Conservation (phyloP, 371 early-diverging fungal genomes). For the Mortierella sp. region DNA sequence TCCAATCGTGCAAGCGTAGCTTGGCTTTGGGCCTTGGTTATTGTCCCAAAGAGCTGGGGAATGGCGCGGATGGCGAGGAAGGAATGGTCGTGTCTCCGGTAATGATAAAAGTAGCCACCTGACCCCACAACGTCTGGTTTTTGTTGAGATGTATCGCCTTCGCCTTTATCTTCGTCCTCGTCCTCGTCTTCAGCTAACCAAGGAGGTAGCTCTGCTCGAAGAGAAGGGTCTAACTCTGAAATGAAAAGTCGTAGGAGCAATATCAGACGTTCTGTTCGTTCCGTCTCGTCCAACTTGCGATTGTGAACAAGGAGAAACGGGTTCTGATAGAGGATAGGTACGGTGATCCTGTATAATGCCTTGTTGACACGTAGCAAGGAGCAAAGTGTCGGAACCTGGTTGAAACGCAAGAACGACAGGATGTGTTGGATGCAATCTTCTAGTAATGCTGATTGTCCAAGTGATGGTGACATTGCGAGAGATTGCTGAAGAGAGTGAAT, state of each 20-base stretch:
- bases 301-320: constrained; percentile 33
- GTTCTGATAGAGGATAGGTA: constrained; percentile 38
- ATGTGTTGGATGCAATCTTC: constrained; percentile 30
- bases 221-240: constrained; percentile 33
- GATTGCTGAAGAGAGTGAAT: too few species aligned
- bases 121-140: background rate
- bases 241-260: constrained; percentile 32
- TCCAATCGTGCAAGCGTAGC: constrained; percentile 25
- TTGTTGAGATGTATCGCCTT: background rate
- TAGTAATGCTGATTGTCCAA: constrained; percentile 13
- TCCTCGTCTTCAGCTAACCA: constrained; percentile 21
- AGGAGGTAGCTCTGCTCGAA: constrained; percentile 20
- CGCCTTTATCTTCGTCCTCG: constrained; percentile 4
- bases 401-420: constrained; percentile 35
- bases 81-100: constrained; percentile 38
- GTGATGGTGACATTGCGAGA: background rate
- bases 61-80: constrained; percentile 26
- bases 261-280: constrained; percentile 18
- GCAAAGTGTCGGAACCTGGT: constrained; percentile 31
- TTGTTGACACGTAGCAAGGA: constrained; percentile 48
- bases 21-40: constrained; percentile 8
- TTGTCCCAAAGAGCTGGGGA: constrained; percentile 26
- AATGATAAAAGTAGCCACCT: constrained; percentile 39
- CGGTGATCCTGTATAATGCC: constrained; percentile 33
- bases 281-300: constrained; percentile 7